A percentile compares a stretch with the other conserved stretches of the same genome.
phyloP scores from a whole-genome alignment of 345 rosid genomes.

The Syzygium aqueum region DNA sequence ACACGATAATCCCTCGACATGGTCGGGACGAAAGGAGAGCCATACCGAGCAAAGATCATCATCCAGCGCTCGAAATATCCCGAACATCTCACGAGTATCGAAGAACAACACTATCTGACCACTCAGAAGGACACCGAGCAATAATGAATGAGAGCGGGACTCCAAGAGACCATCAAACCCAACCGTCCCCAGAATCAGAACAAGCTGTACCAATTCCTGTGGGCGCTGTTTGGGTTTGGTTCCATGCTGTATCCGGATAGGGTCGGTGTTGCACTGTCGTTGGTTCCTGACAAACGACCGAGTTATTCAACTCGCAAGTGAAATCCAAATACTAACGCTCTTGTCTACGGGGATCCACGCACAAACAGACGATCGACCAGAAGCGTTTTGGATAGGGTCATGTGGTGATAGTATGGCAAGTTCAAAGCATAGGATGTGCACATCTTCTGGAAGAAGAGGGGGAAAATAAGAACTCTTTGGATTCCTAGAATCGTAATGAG shows the following conservation, averaged over 20 bases:
- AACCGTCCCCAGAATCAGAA: neutral
- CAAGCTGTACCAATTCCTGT: neutral
- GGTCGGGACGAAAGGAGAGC: neutral
- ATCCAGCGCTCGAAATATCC: neutral
- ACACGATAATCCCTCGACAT: neutral
- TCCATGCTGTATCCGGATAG: neutral
- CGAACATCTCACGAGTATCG: neutral
- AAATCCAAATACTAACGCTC: neutral
- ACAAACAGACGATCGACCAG: neutral
- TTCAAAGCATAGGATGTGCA: too few relatives aligned
- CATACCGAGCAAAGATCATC: neutral
- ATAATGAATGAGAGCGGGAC: neutral
- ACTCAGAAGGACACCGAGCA: neutral
- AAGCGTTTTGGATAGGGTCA: neutral
- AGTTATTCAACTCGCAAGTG: neutral
- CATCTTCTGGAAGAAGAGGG: too few relatives aligned
- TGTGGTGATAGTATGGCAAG: neutral
- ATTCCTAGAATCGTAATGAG: neutral
- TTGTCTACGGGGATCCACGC: neutral
- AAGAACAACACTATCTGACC: neutral
- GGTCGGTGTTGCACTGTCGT: rapidly evolving
- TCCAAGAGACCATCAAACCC: neutral
- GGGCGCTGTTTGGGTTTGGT: neutral
- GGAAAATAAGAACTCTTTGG: neutral
- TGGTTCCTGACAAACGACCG: neutral